Evolutionary conservation across 345 rosid species (phyloP).

Genomic region (Theobroma cacao): DNA sequence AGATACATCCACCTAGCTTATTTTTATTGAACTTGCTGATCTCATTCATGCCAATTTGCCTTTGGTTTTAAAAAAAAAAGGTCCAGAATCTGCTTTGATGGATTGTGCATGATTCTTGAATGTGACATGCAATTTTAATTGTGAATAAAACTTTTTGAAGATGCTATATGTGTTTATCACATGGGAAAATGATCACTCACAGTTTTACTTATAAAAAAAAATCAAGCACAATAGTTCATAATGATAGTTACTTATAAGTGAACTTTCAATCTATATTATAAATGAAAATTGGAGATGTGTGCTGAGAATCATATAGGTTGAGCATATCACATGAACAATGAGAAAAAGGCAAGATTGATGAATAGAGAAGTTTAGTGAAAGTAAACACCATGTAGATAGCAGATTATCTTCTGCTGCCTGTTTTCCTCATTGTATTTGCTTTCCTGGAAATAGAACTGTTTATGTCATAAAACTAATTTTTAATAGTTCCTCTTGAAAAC

Average conservation of each 20-base stretch:
- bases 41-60: neutral
- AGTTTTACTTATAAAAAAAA: neutral
- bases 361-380: neutral
- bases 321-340: neutral
- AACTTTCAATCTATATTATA: neutral
- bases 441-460: neutral
- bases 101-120: neutral
- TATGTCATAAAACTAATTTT: slow-evolving; percentile 17
- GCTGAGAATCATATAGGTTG: slow-evolving; percentile 2
- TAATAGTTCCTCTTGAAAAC: slow-evolving; percentile 28
- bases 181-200: neutral
- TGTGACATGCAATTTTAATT: neutral
- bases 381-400: neutral
- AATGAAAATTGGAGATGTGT: neutral
- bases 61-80: neutral
- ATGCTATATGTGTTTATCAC: neutral
- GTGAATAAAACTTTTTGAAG: neutral
- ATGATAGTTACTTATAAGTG: neutral
- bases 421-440: neutral
- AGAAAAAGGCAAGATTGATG: neutral
- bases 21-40: neutral
- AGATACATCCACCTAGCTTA: neutral
- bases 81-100: neutral
- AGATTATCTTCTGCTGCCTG: neutral
- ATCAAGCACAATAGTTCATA: neutral